Evolutionary conservation across 140 eudicot genomes (phyloP).

Genomic region (Bidens hawaiensis): DNA sequence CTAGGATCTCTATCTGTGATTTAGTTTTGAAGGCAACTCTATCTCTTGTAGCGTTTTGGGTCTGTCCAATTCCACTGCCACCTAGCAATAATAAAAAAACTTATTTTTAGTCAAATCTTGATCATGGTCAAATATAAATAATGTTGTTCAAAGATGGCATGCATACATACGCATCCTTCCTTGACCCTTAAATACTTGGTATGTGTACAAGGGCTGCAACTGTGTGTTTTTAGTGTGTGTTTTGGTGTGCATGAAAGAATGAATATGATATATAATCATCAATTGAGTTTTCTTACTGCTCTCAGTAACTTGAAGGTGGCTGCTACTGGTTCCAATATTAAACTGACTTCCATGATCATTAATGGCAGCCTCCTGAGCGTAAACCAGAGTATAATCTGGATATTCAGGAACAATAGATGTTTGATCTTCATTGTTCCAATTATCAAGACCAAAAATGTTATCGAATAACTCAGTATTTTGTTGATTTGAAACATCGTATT

Average conservation of each 20-base stretch:
- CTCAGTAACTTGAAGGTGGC: conserved; percentile 29
- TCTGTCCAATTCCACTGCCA: conserved; percentile 21
- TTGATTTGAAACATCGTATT: conserved; percentile 27
- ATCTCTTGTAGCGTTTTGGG: conserved; percentile 34
- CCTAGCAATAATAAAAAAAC: conserved; percentile 23
- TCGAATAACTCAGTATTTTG: conserved; percentile 41
- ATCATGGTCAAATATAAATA: conserved; percentile 7
- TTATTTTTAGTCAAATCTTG: background rate
- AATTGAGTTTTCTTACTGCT: conserved; percentile 34
- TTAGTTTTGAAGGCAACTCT: conserved; percentile 68
- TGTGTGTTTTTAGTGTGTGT: background rate
- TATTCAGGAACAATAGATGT: conserved; percentile 34
- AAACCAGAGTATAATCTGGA: conserved; percentile 23
- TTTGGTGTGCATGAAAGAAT: background rate
- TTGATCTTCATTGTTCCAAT: conserved; percentile 43
- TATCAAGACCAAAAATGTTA: conserved; percentile 32
- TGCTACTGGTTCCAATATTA: conserved; percentile 26
- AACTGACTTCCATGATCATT: conserved; percentile 20
- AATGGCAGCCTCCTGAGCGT: conserved; percentile 14
- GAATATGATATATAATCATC: background rate
- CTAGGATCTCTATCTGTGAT: conserved; percentile 70
- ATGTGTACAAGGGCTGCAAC: background rate
- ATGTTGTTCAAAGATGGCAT: background rate
- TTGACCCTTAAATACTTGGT: background rate
- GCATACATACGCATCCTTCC: background rate